A percentile compares a stretch with the other conserved stretches of the same genome.
These are phyloP conservation scores for Cladosporium velox DNA, from an alignment of 2,329 filamentous ascomycete species.

Conservation along the genomic window DNA sequence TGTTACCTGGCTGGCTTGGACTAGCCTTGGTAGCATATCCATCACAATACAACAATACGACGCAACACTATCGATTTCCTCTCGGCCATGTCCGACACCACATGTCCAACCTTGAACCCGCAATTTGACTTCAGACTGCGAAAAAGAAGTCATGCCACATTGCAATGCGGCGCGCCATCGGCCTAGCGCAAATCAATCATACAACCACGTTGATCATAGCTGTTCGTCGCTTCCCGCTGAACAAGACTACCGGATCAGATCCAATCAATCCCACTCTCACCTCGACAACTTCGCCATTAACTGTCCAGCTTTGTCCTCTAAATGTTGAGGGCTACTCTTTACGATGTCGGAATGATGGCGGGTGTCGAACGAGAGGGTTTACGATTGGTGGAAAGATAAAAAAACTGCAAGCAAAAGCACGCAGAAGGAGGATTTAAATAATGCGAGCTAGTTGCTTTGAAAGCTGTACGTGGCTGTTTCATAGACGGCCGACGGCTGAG, in stretches of 20 bases:
- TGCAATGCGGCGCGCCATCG: conserved; percentile 23
- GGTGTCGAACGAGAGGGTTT: not conserved
- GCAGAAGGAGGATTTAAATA: not conserved
- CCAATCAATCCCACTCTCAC: conserved; percentile 16
- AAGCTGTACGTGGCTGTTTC: not conserved
- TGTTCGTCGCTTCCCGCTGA: conserved; percentile 16
- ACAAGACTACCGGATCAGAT: conserved; percentile 36
- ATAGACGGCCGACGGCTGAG: not conserved
- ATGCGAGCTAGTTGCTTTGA: not conserved
- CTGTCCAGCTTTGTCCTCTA: not conserved
- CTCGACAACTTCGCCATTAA: not conserved
- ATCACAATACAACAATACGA: conserved; percentile 6
- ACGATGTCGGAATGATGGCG: conserved; percentile 5
- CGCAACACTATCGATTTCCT: conserved; percentile 9
- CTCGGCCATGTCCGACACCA: conserved; percentile 29
- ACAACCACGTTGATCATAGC: conserved; percentile 36
- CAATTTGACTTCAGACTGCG: conserved; percentile 25
- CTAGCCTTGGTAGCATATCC: conserved; percentile 1
- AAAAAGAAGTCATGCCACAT: conserved; percentile 19
- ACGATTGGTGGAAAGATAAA: conserved; percentile 15
- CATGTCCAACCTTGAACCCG: conserved; percentile 23
- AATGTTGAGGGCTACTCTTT: not conserved
- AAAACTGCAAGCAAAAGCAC: not conserved
- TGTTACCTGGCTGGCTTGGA: conserved; percentile 1
- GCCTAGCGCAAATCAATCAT: conserved; percentile 19